phyloP scores from a whole-genome alignment of 1,284 basidiomycete genomes.

The Cutaneotrichosporon daszewskae region DNA sequence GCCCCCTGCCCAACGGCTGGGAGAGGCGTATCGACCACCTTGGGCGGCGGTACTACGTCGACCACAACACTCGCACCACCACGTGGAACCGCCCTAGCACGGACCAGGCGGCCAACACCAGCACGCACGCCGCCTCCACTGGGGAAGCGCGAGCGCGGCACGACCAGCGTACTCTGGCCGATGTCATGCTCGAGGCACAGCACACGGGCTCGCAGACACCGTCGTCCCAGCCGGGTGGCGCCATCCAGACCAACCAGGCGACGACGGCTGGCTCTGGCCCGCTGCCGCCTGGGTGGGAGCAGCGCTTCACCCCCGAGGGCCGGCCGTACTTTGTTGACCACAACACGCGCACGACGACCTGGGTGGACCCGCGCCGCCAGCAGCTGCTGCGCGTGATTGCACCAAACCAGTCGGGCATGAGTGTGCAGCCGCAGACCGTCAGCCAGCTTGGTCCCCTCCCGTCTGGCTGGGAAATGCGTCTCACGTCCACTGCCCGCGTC shows the following conservation, averaged over 20 bases:
- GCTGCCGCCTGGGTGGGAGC: conserved; percentile 95
- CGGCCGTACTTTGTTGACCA: conserved; percentile 97
- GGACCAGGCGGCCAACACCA: conserved; percentile 46
- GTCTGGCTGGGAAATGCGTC: conserved; percentile 95
- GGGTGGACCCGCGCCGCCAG: conserved; percentile 92
- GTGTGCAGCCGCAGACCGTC: conserved; percentile 71
- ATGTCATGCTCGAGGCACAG: conserved; percentile 65
- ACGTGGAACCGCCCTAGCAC: conserved; percentile 73
- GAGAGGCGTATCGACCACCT: conserved; percentile 86
- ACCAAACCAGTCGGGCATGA: conserved; percentile 69
- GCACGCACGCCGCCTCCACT: conserved; percentile 53
- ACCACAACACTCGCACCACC: conserved; percentile 89
- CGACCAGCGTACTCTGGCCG: conserved; percentile 67
- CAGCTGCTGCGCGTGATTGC: conserved; percentile 81
- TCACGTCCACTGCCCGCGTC: conserved; percentile 84
- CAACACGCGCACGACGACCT: conserved; percentile 92
- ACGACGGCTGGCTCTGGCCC: conserved; percentile 76
- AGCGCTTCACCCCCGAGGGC: conserved; percentile 94
- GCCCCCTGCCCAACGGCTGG: conserved; percentile 83
- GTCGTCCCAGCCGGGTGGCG: conserved; percentile 5
- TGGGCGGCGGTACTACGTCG: conserved; percentile 85
- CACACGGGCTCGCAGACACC: conserved; percentile 24
- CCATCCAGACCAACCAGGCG: conserved; percentile 46
- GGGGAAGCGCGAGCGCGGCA: conserved; percentile 68
- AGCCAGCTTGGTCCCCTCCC: conserved; percentile 90